Conservation (phyloP, 208 protist genomes). For the Acanthamoeba castellanii region DNA sequence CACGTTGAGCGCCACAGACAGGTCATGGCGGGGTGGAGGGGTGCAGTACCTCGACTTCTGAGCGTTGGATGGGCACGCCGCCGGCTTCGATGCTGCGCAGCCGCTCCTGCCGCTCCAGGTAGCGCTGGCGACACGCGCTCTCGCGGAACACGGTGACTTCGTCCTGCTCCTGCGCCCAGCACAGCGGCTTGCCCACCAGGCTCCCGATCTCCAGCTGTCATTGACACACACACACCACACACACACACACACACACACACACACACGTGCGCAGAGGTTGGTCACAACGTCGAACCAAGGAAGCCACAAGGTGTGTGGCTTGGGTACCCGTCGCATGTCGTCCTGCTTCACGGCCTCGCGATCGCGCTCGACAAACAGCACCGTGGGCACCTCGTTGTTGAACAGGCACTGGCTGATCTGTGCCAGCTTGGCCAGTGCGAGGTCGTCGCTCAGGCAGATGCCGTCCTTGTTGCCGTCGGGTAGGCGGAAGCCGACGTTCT, state of each 20-base stretch:
- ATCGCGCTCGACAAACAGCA: slow-evolving; percentile 35
- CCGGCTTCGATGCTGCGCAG: slow-evolving; percentile 52
- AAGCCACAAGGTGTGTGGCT: background rate
- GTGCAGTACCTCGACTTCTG: background rate
- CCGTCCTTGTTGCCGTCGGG: background rate
- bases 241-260: too few species aligned
- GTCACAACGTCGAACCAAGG: too few species aligned
- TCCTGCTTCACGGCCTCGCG: slow-evolving; percentile 4
- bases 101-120: slow-evolving; percentile 49
- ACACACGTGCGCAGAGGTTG: too few species aligned
- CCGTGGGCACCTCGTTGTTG: background rate
- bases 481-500: slow-evolving; percentile 32
- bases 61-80: slow-evolving; percentile 45
- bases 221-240: too few species aligned
- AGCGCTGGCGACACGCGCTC: slow-evolving; percentile 21
- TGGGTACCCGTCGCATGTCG: background rate
- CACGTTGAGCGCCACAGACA: background rate
- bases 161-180: slow-evolving; percentile 61
- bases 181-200: slow-evolving; percentile 37
- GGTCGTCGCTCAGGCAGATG: slow-evolving; percentile 16
- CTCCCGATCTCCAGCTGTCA: background rate
- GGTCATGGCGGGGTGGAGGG: background rate
- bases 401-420: background rate
- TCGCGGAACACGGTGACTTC: slow-evolving; percentile 46
- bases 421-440: slow-evolving; percentile 39